Percentiles rank a stretch among this genome's conserved stretches.
These are phyloP conservation scores for Sugiyamaella castrensis DNA, from an alignment of 1,139 yeast genomes.

Conservation along the genomic window DNA sequence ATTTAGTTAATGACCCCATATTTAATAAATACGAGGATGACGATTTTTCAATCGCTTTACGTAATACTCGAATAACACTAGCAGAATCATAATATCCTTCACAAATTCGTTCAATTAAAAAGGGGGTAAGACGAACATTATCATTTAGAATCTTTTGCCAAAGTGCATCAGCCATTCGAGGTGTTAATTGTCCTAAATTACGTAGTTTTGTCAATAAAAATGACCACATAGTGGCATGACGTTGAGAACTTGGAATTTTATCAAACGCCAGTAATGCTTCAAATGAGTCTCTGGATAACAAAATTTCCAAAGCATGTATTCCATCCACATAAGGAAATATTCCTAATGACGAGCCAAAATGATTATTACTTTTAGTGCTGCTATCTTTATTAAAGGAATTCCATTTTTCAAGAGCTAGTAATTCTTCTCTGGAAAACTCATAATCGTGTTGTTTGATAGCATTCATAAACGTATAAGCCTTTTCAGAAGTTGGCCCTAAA, in stretches of 20 bases:
- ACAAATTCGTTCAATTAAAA: slow-evolving; percentile 24
- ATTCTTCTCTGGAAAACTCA: slow-evolving; percentile 25
- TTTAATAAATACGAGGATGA: neutral
- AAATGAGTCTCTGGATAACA: slow-evolving; percentile 18
- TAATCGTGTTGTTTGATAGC: slow-evolving; percentile 27
- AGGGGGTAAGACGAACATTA: slow-evolving; percentile 20
- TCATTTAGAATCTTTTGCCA: slow-evolving; percentile 24
- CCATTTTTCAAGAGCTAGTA: slow-evolving; percentile 17
- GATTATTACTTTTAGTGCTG: neutral
- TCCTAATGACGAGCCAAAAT: slow-evolving; percentile 18
- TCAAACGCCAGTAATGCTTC: slow-evolving; percentile 20
- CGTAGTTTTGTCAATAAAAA: slow-evolving; percentile 23
- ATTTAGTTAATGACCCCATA: neutral
- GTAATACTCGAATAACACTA: slow-evolving; percentile 13
- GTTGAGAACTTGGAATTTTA: slow-evolving; percentile 12
- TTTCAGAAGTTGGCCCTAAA: slow-evolving; percentile 18
- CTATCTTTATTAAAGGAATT: neutral
- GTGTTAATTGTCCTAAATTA: slow-evolving; percentile 23
- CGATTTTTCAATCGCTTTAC: slow-evolving; percentile 4
- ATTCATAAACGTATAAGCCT: slow-evolving; percentile 22
- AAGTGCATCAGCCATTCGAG: slow-evolving; percentile 22
- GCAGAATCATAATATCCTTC: slow-evolving; percentile 19
- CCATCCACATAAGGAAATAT: slow-evolving; percentile 28
- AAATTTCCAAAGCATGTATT: slow-evolving; percentile 21
- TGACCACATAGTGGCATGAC: slow-evolving; percentile 30